phyloP scores from a whole-genome alignment of 108 stramenopile genomes.

The Skeletonema marinoi region DNA sequence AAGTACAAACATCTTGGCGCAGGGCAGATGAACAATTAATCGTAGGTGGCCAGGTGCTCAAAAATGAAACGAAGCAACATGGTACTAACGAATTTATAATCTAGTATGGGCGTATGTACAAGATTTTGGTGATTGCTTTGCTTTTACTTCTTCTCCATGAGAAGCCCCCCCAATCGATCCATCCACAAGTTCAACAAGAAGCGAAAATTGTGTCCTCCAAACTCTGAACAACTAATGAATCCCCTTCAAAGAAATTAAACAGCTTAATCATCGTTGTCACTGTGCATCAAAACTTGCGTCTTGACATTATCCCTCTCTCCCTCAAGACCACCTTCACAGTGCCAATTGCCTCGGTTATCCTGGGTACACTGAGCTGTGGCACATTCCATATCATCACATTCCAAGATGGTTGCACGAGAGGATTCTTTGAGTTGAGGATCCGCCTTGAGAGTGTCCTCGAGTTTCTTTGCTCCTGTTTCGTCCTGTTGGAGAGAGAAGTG shows the following conservation, averaged over 20 bases:
- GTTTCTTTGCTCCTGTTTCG: neutral
- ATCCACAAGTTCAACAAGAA: neutral
- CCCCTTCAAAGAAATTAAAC: neutral
- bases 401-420: constrained; percentile 29
- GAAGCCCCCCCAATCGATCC: neutral
- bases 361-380: constrained; percentile 17
- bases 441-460: constrained; percentile 14
- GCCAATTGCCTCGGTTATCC: constrained; percentile 10
- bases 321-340: constrained; percentile 29
- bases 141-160: neutral
- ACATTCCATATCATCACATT: constrained; percentile 30
- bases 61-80: neutral
- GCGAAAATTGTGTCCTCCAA: neutral
- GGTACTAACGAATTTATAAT: neutral
- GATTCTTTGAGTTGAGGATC: constrained; percentile 19
- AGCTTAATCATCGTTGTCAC: constrained; percentile 29
- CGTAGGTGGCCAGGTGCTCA: neutral
- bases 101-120: neutral
- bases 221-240: neutral
- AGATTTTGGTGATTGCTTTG: neutral
- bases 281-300: constrained; percentile 30
- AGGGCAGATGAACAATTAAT: too few relatives aligned
- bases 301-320: constrained; percentile 11
- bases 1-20: neutral
- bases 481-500: neutral